A percentile compares a stretch with the other conserved stretches of the same genome.
Conservation (phyloP, 2,329 filamentous ascomycete genomes). For the Colletotrichum zoysiae region DNA sequence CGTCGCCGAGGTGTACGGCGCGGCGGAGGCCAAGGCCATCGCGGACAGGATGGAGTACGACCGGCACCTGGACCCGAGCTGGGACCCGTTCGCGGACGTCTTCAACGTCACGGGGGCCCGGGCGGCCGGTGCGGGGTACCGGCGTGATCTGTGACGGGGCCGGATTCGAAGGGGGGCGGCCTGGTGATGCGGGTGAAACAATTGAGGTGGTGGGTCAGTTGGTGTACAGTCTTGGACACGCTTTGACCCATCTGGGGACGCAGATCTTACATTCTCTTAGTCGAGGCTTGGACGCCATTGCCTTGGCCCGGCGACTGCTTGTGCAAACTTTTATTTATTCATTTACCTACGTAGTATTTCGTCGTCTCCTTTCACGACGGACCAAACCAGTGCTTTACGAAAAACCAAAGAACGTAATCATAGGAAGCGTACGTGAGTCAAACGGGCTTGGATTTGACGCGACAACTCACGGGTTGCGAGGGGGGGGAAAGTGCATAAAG, state of each 20-base stretch:
- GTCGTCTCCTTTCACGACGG: background rate
- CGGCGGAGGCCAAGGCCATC: conserved; percentile 60
- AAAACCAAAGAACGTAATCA: background rate
- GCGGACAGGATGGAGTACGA: conserved; percentile 70
- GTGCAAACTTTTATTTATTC: no score
- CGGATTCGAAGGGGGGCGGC: no score
- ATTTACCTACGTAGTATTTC: no score
- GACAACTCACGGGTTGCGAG: background rate
- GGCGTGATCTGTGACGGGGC: background rate
- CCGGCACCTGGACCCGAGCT: conserved; percentile 60
- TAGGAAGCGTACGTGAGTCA: background rate
- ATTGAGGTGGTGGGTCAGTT: background rate
- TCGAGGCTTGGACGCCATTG: no score
- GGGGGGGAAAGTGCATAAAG: background rate
- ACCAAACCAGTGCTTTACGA: background rate
- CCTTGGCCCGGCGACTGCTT: background rate
- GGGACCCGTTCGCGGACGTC: conserved; percentile 61
- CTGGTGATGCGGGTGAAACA: no score
- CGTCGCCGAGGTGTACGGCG: conserved; percentile 65
- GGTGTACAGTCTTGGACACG: no score
- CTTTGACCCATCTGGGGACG: no score
- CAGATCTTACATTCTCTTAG: no score
- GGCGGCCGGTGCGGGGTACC: background rate
- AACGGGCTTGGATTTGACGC: background rate
- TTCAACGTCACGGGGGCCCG: conserved; percentile 27